Base-by-base conservation (phyloP, 2,329 filamentous ascomycete genomes). In the Tolypocladium endophyticum region DNA sequence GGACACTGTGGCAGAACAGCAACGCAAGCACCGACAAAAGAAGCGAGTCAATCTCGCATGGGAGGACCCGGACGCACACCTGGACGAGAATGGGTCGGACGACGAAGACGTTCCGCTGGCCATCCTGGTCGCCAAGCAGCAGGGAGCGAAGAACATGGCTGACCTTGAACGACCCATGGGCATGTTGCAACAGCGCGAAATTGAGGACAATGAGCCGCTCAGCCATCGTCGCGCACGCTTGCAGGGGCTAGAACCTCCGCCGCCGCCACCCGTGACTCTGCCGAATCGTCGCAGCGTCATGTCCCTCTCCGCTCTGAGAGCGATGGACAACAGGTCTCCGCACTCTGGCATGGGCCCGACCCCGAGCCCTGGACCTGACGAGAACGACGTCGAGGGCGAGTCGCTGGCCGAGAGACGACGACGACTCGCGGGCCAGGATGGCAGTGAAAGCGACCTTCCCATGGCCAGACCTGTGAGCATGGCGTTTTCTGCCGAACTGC, bases 161-260 rank as follows among this genome's bases (percentile, higher is more conserved):
- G 81, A 83, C 74, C 68, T 86, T 63, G 81, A 86, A 73, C 75
- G 85, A 14, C 89, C 89, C 0, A 72, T 91, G 6, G 90, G 90
- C 5, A 73, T 94, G 59, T 87, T 94, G 78, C 89, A 95, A 69
- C 86, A 85, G 66, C 86, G 90, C 55, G 88, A 95, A 61, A 76
- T 94, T 64, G 94, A 99, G 71, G 94, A 99, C 68, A 94, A 92
- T 59, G 94, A 97, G 71, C 92, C 94, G 0, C 78, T 97, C 25
- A 92, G 88, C 67, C 81, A 81, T 45, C 87, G 92, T 3, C 85
- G 90, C 55, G 88, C 87, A 47, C 82, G 92, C 59, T 79, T 97
- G 8, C 82, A 87, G 52, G 90, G 89, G 43, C 79, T 82, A 20
- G 76, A 79, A 52, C 80, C 81, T 23, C 73, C 75, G 50, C 73